A percentile compares a stretch with the other conserved stretches of the same genome.
phyloP scores from a whole-genome alignment of 2,329 filamentous ascomycete species.

The Grosmannia clavigera region DNA sequence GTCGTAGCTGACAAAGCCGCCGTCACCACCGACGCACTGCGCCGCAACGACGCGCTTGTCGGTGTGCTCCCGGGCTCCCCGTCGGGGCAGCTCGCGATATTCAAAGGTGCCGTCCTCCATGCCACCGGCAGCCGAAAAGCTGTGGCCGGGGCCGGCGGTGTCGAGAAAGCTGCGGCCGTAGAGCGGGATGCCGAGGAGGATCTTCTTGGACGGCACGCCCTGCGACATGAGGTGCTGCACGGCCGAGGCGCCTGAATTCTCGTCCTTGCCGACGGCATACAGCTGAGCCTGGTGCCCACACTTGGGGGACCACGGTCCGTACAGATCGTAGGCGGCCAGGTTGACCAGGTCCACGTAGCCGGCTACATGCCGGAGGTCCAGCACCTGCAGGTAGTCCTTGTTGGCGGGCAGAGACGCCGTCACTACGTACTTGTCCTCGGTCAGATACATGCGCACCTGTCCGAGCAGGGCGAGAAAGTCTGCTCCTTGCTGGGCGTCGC shows the following conservation, averaged over 20 bases:
- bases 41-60: slow-evolving; percentile 58
- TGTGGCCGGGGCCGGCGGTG: slow-evolving; percentile 51
- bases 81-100: slow-evolving; percentile 55
- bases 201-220: slow-evolving; percentile 57
- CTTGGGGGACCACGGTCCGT: slow-evolving; percentile 53
- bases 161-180: slow-evolving; percentile 66
- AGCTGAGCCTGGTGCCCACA: slow-evolving; percentile 69
- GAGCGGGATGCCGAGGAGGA: slow-evolving; percentile 62
- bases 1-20: slow-evolving; percentile 71
- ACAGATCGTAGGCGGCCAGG: slow-evolving; percentile 71
- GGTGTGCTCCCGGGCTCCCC: slow-evolving; percentile 49
- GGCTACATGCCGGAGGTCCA: slow-evolving; percentile 51
- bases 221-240: slow-evolving; percentile 53
- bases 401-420: slow-evolving; percentile 61
- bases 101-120: slow-evolving; percentile 59
- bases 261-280: slow-evolving; percentile 46
- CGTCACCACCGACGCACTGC: slow-evolving; percentile 59
- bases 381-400: slow-evolving; percentile 52
- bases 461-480: slow-evolving; percentile 60
- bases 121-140: slow-evolving; percentile 40
- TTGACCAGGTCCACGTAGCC: slow-evolving; percentile 64
- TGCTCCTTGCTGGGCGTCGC: slow-evolving; percentile 49
- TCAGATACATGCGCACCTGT: slow-evolving; percentile 53
- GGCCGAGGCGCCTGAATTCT: slow-evolving; percentile 53
- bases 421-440: slow-evolving; percentile 54